These are phyloP conservation scores for Macrotyloma uniflorum DNA, from an alignment of 306 rosid genomes.

Conservation along the genomic window DNA sequence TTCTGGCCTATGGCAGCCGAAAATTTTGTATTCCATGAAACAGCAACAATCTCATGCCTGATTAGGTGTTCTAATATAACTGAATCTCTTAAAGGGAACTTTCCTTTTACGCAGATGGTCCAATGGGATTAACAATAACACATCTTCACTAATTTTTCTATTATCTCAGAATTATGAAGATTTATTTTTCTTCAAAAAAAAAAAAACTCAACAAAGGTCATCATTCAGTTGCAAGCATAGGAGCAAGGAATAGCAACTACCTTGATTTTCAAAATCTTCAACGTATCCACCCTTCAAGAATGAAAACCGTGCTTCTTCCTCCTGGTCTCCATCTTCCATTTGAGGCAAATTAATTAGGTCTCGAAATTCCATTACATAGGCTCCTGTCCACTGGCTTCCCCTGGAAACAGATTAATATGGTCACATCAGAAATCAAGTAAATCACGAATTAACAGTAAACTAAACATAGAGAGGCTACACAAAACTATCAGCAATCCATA, in stretches of 20 bases:
- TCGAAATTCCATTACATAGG: constrained; percentile 69
- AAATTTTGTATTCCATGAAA: background rate
- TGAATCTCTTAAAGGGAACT: background rate
- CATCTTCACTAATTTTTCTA: constrained; percentile 5
- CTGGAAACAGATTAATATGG: constrained; percentile 45
- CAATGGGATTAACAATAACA: constrained; percentile 17
- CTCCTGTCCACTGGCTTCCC: constrained; percentile 94
- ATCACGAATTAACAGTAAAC: background rate
- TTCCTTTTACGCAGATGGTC: background rate
- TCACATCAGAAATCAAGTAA: constrained; percentile 22
- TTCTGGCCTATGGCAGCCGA: background rate
- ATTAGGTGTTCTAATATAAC: constrained; percentile 1
- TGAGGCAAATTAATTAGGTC: constrained; percentile 60
- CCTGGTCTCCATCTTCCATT: constrained; percentile 44
- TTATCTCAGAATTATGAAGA: background rate
- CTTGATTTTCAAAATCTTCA: constrained; percentile 69
- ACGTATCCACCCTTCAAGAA: constrained; percentile 84
- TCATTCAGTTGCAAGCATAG: constrained; percentile 19
- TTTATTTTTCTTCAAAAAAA: background rate
- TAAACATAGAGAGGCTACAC: constrained; percentile 3
- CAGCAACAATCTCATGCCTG: background rate
- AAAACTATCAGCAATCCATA: background rate
- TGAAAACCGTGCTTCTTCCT: constrained; percentile 81
- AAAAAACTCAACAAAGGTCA: background rate
- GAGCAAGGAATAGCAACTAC: constrained; percentile 44